Conservation (phyloP, 2,329 filamentous ascomycete genomes). For the Phyllosticta paracitricarpa region DNA sequence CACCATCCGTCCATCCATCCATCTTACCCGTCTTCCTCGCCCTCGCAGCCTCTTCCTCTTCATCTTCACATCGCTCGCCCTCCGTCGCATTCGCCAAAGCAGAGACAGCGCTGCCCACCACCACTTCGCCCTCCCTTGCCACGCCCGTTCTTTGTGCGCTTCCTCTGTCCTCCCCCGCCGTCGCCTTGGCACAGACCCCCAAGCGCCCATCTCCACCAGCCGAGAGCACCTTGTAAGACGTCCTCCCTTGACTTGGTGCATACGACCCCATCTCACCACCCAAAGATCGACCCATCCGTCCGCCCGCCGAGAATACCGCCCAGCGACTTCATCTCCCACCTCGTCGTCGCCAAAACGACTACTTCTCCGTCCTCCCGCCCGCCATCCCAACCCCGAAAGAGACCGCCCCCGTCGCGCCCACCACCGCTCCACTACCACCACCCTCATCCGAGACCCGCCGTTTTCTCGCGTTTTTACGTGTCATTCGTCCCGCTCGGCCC, state of each 20-base stretch:
- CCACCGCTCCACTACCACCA: constrained; percentile 4
- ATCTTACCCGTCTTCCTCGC: neutral
- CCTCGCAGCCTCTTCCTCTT: neutral
- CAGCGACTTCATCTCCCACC: neutral
- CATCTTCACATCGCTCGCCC: neutral
- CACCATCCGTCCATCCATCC: neutral
- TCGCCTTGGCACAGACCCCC: constrained; percentile 7
- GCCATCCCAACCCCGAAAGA: constrained; percentile 3
- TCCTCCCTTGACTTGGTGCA: constrained; percentile 7
- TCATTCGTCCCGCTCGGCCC: constrained; percentile 23
- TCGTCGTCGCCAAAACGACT: neutral
- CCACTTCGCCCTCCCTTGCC: neutral
- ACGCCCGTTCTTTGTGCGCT: constrained; percentile 1
- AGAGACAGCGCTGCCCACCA: too few species aligned
- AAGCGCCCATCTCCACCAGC: constrained; percentile 10
- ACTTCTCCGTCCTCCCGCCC: constrained; percentile 3
- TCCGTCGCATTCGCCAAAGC: neutral
- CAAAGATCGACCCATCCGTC: constrained; percentile 1
- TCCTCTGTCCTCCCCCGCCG: constrained; percentile 4
- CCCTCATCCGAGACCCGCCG: constrained; percentile 15
- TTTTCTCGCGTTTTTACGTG: constrained; percentile 31
- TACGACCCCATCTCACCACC: neutral
- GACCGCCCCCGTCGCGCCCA: neutral
- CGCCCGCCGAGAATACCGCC: neutral
- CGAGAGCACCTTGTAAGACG: constrained; percentile 6